A percentile compares a stretch with the other conserved stretches of the same genome.
These are phyloP conservation scores for Saturnispora hagleri DNA, from an alignment of 805 yeast species.

Conservation along the genomic window DNA sequence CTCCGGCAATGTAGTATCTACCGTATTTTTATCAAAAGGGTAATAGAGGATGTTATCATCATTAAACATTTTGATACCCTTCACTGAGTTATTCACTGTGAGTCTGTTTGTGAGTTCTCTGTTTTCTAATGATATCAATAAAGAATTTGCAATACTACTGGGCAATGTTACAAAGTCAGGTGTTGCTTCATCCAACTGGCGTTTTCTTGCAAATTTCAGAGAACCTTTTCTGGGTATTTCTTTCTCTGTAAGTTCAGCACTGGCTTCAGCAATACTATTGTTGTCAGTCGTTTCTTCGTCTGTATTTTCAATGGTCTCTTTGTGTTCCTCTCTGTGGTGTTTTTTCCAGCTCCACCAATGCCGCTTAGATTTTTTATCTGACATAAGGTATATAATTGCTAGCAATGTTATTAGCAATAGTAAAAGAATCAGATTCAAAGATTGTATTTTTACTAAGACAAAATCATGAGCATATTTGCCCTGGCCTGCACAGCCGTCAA, in stretches of 20 bases:
- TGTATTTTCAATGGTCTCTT: neutral
- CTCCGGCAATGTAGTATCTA: neutral
- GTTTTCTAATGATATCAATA: neutral
- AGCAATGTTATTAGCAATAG: neutral
- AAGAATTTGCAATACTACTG: neutral
- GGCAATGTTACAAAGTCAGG: conserved; percentile 1
- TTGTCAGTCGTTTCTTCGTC: neutral
- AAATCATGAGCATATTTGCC: neutral
- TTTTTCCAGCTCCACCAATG: neutral
- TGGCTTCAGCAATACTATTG: neutral
- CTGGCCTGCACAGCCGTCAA: neutral
- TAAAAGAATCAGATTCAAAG: neutral
- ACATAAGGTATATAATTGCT: neutral
- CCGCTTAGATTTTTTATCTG: neutral
- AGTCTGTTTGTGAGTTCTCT: neutral
- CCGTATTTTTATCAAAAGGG: neutral
- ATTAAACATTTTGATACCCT: neutral
- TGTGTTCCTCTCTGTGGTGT: neutral
- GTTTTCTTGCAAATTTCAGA: neutral
- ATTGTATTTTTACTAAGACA: no score
- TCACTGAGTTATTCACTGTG: neutral
- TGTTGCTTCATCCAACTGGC: neutral
- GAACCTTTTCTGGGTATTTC: neutral
- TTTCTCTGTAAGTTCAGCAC: neutral
- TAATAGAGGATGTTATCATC: conserved; percentile 4